Base-by-base conservation (phyloP, 805 yeast genomes). In the Candida boleticola region DNA sequence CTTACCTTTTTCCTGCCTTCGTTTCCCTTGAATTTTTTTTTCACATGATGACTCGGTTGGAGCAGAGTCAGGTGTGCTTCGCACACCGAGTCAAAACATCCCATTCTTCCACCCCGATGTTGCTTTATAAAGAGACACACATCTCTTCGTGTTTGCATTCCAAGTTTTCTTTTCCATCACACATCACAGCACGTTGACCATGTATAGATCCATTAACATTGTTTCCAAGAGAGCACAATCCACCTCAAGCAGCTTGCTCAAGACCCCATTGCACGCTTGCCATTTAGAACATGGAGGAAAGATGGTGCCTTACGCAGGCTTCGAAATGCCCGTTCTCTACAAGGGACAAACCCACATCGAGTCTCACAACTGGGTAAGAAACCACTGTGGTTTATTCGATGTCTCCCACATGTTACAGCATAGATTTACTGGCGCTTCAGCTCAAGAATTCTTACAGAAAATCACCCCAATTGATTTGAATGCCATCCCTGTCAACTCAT, bases 331-430 rank as follows among this genome's bases (percentile, higher is more conserved):
- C 1, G 89, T 93, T 7, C 64, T 89, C 23, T 93, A 90, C 70
- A 76, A 79, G 49, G 82, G 75, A n/a, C 96, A 87, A 64, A 66
- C 87, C 1, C 98, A 92, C 62, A 81, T 89, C 31, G 95, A 89
- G 47, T 89, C 97, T 1, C 99, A 93, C 68, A 77, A 84, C 40
- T 93, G 98, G 98, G 95, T 92, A 0, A 79, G 99, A 61, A 57
- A 70, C 17, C 78, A 86, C 47, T 89, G 90, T 29, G 99, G 99
- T 5, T 70, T 93, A 39, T 93, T 93, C 56, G 99, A 93, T 61
- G 99, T 93, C 39, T 87, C 96, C 41, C 99, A 93, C 64, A 93
- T 93, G 99, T 76, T 92, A 39, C 99, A 93, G 69, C 97, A 95
- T 62, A 76, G 71, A 33, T 62, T 93, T 45, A 58, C 63, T 2